A percentile compares a stretch with the other conserved stretches of the same genome.
phyloP scores from a whole-genome alignment of 306 rosid species.

The Prunus armeniaca region DNA sequence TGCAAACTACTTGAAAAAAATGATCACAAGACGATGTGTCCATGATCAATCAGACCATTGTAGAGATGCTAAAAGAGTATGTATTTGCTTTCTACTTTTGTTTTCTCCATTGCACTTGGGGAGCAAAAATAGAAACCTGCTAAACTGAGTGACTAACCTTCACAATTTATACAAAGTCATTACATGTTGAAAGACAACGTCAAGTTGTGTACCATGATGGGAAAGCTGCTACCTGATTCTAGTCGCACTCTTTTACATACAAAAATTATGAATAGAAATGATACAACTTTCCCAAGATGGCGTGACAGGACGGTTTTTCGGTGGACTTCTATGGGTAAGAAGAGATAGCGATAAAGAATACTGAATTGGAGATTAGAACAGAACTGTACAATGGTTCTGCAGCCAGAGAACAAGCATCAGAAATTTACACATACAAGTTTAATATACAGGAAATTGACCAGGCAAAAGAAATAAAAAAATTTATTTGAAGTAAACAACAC shows the following conservation, averaged over 20 bases:
- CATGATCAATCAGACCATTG: not conserved
- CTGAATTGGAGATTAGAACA: conserved; percentile 42
- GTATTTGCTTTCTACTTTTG: not conserved
- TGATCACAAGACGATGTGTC: not conserved
- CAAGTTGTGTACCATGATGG: conserved; percentile 29
- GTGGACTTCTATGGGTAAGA: conserved; percentile 22
- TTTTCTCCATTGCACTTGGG: not conserved
- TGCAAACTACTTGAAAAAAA: no score
- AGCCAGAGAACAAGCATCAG: conserved; percentile 41
- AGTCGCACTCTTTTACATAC: conserved; percentile 45
- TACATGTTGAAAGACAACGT: conserved; percentile 11
- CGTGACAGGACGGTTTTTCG: conserved; percentile 19
- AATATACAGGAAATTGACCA: conserved; percentile 3
- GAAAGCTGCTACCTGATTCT: conserved; percentile 45
- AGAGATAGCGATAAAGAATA: conserved; percentile 36
- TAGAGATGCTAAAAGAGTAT: no score
- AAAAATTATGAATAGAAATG: conserved; percentile 42
- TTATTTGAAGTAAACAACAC: not conserved
- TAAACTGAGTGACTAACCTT: conserved; percentile 4
- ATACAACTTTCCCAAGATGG: conserved; percentile 32
- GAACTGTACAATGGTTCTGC: conserved; percentile 65
- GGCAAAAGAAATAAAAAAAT: not conserved
- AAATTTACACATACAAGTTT: conserved; percentile 7
- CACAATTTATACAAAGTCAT: conserved; percentile 8
- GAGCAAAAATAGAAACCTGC: conserved; percentile 3